Conservation (phyloP, 306 rosid species). For the Chamaecrista fasciculata region DNA sequence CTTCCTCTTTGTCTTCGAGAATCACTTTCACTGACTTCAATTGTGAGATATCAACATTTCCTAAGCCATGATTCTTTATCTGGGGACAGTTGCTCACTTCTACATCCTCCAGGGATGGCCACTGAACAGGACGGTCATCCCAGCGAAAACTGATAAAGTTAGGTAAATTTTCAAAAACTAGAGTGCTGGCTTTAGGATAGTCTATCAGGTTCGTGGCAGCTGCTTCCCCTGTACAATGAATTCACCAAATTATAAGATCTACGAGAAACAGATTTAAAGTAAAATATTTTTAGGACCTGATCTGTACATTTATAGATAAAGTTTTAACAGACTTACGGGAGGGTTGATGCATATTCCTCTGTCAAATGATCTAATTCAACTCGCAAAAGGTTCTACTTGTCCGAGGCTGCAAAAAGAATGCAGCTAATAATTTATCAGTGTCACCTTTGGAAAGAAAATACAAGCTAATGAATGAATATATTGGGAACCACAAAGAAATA, state of each 20-base stretch:
- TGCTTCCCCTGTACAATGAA: background rate
- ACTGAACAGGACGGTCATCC: background rate
- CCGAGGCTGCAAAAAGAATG: background rate
- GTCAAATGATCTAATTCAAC: background rate
- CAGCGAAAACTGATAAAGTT: background rate
- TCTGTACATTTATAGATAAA: background rate
- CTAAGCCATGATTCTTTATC: background rate
- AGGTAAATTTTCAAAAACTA: background rate
- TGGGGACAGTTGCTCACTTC: background rate
- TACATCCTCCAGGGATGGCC: background rate
- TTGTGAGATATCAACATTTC: background rate
- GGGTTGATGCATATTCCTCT: background rate
- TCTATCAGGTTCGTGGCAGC: background rate
- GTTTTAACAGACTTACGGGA: background rate
- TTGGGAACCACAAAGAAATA: no score
- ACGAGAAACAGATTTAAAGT: background rate
- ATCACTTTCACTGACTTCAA: background rate
- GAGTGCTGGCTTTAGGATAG: background rate
- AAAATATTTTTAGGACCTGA: background rate
- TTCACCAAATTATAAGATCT: background rate
- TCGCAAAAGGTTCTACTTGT: background rate
- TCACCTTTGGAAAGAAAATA: background rate
- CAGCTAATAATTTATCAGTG: background rate
- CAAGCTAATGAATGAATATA: no score
- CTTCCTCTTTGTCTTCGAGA: background rate